These are phyloP conservation scores for Helotiales sp. DNA, from an alignment of 2,329 filamentous ascomycete genomes.

Conservation along the genomic window DNA sequence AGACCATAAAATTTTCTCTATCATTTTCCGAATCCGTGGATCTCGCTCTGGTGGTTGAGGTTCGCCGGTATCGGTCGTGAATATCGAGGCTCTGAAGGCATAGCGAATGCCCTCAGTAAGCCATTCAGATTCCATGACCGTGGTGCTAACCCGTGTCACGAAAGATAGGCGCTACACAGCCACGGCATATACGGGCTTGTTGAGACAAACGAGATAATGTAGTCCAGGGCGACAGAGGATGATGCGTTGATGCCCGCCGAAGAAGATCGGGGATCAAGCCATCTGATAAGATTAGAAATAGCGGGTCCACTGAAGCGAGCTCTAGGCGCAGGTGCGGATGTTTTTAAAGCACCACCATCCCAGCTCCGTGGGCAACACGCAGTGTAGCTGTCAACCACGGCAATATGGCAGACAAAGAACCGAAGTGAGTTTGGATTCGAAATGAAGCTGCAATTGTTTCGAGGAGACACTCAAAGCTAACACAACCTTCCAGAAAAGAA, in stretches of 20 bases:
- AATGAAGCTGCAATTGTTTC: too few species aligned
- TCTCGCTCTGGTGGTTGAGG: conserved; percentile 24
- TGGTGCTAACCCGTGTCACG: conserved; percentile 14
- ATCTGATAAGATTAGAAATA: conserved; percentile 13
- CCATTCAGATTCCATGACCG: conserved; percentile 37
- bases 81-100: conserved; percentile 28
- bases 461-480: conserved; percentile 15
- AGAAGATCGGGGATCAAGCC: not conserved
- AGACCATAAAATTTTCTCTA: conserved; percentile 33
- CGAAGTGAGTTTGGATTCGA: conserved; percentile 32
- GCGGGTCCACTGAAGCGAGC: conserved; percentile 2
- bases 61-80: conserved; percentile 15
- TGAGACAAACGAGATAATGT: conserved; percentile 6
- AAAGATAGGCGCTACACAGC: not conserved
- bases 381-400: conserved; percentile 15
- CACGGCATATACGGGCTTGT: conserved; percentile 3
- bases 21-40: conserved; percentile 33
- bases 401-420: conserved; percentile 39
- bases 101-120: conserved; percentile 33
- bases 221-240: not conserved
- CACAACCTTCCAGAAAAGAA: conserved; percentile 39
- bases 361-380: conserved; percentile 4
- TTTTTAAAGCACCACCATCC: conserved; percentile 8
- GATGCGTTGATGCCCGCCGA: not conserved
- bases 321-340: not conserved